Base-by-base conservation (phyloP, 2,329 filamentous ascomycete genomes). In the Aureobasidium sp. region DNA sequence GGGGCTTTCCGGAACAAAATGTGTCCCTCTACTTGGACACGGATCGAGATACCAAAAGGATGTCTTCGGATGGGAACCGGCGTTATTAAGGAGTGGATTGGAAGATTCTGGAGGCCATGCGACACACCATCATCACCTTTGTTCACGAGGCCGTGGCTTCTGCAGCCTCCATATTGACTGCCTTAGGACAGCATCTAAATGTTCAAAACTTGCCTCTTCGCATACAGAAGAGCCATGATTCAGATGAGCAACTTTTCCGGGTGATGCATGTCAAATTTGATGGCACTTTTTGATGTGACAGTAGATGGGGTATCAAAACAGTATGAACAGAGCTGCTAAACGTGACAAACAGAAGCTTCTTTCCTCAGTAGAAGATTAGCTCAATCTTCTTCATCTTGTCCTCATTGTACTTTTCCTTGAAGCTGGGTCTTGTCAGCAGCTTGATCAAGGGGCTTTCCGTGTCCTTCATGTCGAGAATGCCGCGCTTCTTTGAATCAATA, bases 381-480 rank as follows among this genome's bases (percentile, higher is more conserved):
- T 79, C 75, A 47, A 81, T 72, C 68, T 79, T 81, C 67, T 84
- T 81, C 63, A 82, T 78, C 59, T 70, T 66, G 2, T 81, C 81
- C 29, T 31, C 45, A 27, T 71, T 72, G 36, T 91, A 95, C 65
- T 86, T 81, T 56, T 85, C 84, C 73, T 86, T 87, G 67, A 97
- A 82, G 69, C 90, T 86, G 17, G 84, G 78, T 61, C 85, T 81
- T 37, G 87, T 83, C 56, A 99, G 77, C 71, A 96, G 85, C 64
- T 85, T 83, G 49, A 90, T 83, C 52, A 97, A 81, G 7, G 91
- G 90, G 70, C 91, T 81, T 78, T 92, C 87, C 0, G 90, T 90
- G 64, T 99, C 94, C 74, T 89, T 91, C 90, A 97, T 97, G 71
- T 97, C 94, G 74, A 96, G 85, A 66, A 99, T 85, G 0, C 91